phyloP scores from a whole-genome alignment of 306 rosid species.

The Carpinus viminea region DNA sequence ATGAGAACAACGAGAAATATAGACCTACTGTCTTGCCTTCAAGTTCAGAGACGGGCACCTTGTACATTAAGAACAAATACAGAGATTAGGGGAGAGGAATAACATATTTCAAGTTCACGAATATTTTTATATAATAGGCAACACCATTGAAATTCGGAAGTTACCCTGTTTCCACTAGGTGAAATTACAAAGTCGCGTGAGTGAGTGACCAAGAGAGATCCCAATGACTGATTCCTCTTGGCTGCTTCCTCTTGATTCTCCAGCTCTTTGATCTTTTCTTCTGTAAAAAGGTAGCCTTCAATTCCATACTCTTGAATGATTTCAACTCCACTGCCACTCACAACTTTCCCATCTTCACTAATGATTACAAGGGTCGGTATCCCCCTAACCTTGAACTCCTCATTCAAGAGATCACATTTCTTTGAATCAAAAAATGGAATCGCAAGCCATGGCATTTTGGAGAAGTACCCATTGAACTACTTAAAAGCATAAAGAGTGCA shows the following conservation, averaged over 20 bases:
- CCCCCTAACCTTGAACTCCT: slow-evolving; percentile 51
- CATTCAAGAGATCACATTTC: slow-evolving; percentile 41
- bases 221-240: slow-evolving; percentile 55
- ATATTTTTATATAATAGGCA: background rate
- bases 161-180: slow-evolving; percentile 52
- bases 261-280: slow-evolving; percentile 49
- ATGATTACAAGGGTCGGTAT: slow-evolving; percentile 64
- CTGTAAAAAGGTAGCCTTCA: slow-evolving; percentile 60
- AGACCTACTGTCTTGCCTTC: slow-evolving; percentile 70
- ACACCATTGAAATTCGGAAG: slow-evolving; percentile 3
- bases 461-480: slow-evolving; percentile 53
- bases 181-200: slow-evolving; percentile 62
- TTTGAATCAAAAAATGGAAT: slow-evolving; percentile 65
- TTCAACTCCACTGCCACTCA: slow-evolving; percentile 38
- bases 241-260: slow-evolving; percentile 49
- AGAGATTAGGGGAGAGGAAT: slow-evolving; percentile 16
- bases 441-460: slow-evolving; percentile 86
- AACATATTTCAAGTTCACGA: slow-evolving; percentile 6
- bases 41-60: slow-evolving; percentile 64
- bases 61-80: slow-evolving; percentile 20
- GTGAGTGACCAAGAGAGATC: slow-evolving; percentile 45
- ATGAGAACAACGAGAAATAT: slow-evolving; percentile 44
- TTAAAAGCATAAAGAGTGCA: too few species aligned
- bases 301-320: slow-evolving; percentile 49
- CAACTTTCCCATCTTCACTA: slow-evolving; percentile 53